Percentiles rank a stretch among this genome's conserved stretches.
Conservation (phyloP, 129 eudicot species). For the Scalesia atractyloides region DNA sequence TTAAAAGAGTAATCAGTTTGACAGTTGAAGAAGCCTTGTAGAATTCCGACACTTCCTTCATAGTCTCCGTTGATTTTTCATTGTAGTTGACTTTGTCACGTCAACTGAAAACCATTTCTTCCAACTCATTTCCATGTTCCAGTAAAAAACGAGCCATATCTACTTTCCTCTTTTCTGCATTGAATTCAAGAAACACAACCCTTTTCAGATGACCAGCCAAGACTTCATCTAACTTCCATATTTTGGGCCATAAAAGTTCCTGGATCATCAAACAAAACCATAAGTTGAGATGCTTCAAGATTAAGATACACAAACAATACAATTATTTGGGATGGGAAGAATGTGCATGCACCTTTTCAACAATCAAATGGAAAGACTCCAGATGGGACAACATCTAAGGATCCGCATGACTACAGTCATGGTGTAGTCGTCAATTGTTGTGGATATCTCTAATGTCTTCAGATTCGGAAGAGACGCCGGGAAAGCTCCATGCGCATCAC, state of each 20-base stretch:
- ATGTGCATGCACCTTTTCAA: constrained; percentile 9
- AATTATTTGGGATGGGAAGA: not conserved
- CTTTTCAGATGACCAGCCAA: constrained; percentile 9
- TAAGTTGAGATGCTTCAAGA: not conserved
- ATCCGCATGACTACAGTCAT: constrained; percentile 5
- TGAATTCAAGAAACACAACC: constrained; percentile 17
- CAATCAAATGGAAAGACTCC: constrained; percentile 22
- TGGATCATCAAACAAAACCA: not conserved
- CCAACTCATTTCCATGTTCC: constrained; percentile 14
- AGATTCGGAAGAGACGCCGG: constrained; percentile 22
- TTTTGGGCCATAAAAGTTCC: not conserved
- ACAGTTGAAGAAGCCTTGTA: constrained; percentile 20
- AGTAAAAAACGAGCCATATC: constrained; percentile 5
- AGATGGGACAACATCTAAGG: constrained; percentile 14
- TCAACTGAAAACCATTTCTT: constrained; percentile 26
- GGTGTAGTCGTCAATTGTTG: not conserved
- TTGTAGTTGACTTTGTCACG: not conserved
- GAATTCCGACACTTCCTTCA: constrained; percentile 3
- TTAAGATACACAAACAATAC: not conserved
- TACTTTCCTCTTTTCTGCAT: constrained; percentile 12
- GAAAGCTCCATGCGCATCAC: constrained; percentile 1
- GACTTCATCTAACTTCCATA: constrained; percentile 8
- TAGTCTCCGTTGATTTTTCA: constrained; percentile 7
- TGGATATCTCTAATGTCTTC: constrained; percentile 24
- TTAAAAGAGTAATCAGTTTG: not conserved